These are phyloP conservation scores for Chaetomium olivaceum DNA, from an alignment of 2,329 filamentous ascomycete genomes.

Conservation along the genomic window DNA sequence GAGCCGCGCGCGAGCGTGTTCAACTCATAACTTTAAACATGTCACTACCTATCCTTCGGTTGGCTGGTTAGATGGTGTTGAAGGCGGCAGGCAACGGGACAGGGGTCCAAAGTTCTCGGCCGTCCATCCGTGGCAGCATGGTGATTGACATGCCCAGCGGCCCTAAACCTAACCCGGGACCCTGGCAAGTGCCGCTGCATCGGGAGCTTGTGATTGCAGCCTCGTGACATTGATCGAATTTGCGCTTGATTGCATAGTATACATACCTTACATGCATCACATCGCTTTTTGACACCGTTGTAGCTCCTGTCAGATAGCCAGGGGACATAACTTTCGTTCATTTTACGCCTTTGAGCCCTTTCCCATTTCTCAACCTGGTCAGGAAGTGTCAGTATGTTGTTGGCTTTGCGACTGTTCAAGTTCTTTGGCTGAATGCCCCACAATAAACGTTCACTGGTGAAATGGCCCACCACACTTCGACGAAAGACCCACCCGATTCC, in stretches of 20 bases:
- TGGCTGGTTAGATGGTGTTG: not conserved
- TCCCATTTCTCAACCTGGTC: constrained; percentile 9
- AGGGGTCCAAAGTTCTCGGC: not conserved
- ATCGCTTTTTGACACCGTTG: not conserved
- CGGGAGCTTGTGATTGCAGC: constrained; percentile 13
- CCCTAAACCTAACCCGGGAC: not conserved
- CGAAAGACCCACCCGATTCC: constrained; percentile 20
- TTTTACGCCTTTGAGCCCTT: not conserved
- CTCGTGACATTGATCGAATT: constrained; percentile 17
- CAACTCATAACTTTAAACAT: too few relatives aligned
- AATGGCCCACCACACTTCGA: constrained; percentile 11
- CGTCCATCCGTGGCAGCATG: too few relatives aligned
- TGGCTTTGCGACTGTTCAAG: not conserved
- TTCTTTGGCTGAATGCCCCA: constrained; percentile 13
- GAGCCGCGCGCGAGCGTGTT: not conserved
- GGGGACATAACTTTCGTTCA: not conserved
- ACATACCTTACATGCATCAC: not conserved
- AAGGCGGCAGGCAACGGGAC: not conserved
- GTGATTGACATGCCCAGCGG: not conserved
- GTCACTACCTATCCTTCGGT: too few relatives aligned
- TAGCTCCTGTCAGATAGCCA: not conserved
- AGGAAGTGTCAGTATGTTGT: constrained; percentile 18
- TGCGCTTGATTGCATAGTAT: not conserved
- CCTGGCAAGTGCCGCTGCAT: constrained; percentile 8
- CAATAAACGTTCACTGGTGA: not conserved